Evolutionary conservation across 1,284 basidiomycete genomes (phyloP).

Genomic region (Rhodotorula sp.): DNA sequence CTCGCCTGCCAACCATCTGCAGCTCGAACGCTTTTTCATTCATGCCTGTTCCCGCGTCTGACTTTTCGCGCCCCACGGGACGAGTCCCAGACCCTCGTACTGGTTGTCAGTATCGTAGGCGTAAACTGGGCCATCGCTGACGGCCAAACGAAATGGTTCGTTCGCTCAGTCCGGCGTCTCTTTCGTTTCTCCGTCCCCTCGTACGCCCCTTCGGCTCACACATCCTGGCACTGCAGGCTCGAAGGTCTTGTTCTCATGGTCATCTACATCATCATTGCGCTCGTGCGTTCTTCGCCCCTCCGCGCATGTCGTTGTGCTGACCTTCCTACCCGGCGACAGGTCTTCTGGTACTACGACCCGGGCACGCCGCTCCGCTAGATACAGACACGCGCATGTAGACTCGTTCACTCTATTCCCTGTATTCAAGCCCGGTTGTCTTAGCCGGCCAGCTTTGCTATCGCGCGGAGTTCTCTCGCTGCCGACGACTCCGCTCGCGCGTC

Average conservation of each 20-base stretch:
- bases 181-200: no score
- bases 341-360: conserved; percentile 11
- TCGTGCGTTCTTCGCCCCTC: not conserved
- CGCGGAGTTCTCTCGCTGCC: no score
- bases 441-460: no score
- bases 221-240: not conserved
- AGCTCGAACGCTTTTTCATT: no score
- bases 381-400: not conserved
- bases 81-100: conserved; percentile 52
- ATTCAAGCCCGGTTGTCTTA: no score
- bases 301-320: not conserved
- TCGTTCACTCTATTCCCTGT: no score
- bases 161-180: not conserved
- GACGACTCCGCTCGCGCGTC: no score
- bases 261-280: conserved; percentile 21
- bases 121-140: conserved; percentile 11
- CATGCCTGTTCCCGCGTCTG: not conserved
- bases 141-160: conserved; percentile 22
- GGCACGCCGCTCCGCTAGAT: not conserved
- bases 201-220: not conserved
- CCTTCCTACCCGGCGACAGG: not conserved
- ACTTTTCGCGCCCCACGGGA: conserved; percentile 21
- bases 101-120: conserved; percentile 51
- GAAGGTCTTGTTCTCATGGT: conserved; percentile 12
- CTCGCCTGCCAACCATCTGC: not conserved